Evolutionary conservation across 306 rosid genomes (phyloP), one percentile per base, ranked within the genome.

Genomic region (Prunus salicina): DNA sequence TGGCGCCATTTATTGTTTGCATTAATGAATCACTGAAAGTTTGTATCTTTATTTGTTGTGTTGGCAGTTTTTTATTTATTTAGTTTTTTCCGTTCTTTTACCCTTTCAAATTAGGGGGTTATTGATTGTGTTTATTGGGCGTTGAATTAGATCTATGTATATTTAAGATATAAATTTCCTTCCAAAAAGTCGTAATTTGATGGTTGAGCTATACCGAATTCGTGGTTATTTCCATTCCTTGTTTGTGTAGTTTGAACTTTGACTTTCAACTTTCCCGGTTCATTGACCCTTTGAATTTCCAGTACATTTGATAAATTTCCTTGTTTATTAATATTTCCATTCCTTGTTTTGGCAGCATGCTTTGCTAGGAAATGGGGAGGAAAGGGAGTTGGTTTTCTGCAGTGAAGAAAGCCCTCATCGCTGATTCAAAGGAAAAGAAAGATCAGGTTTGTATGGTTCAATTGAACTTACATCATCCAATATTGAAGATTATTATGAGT

Each of bases 351-450:
- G 1, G 1, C 11, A 65, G 82, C 82, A 75, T 77, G 87, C 87
- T 74, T 69, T 76, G 73, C 14, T 60, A 75, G 78, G 69, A 85
- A 57, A 95, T 96, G 99, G 99, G 97, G 87, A 92, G 87, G 91
- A 92, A 80, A 86, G 96, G 97, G 77, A 82, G 79, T 62, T 96
- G 98, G 91, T 90, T 96, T 84, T 85, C 93, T 83, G 81, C 90
- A 14, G 87, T 96, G 82, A 96, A 82, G 96, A 92, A 76, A 80
- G 86, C 89, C 87, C 80, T 96, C 73, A 53, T 70, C 70, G 76
- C 87, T 3, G 91, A 86, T 27, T 18, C 88, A 73, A 95, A 83
- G 74, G 89, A 85, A 49, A 87, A 73, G 87, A 90, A 90, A 75
- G 93, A 92, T 25, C 92, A 92, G 97, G 98, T 95, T 82, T 65